Percentiles rank a stretch among this genome's conserved stretches.
Conservation (phyloP, 2,329 filamentous ascomycete species). For the Aspergillus sp. region DNA sequence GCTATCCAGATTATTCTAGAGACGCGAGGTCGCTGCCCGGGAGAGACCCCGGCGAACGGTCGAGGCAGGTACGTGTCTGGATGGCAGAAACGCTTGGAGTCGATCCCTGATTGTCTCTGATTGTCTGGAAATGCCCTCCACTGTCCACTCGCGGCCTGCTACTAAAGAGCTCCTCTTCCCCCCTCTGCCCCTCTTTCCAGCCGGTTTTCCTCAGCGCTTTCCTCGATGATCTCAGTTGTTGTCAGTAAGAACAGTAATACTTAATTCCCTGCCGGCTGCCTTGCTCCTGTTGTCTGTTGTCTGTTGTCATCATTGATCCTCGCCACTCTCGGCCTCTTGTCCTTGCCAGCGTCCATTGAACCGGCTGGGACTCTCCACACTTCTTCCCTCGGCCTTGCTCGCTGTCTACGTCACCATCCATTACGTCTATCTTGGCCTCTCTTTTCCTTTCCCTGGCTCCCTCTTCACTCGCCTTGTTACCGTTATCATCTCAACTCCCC, state of each 20-base stretch:
- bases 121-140: neutral
- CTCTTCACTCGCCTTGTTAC: constrained; percentile 3
- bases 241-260: constrained; percentile 13
- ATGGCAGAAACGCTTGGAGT: neutral
- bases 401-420: constrained; percentile 8
- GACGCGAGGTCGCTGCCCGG: neutral
- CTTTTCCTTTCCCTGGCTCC: constrained; percentile 11
- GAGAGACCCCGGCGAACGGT: neutral
- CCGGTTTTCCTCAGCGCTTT: constrained; percentile 2
- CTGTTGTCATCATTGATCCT: neutral
- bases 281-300: neutral
- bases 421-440: constrained; percentile 17
- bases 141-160: neutral
- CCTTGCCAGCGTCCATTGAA: neutral
- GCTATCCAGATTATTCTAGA: constrained; percentile 1
- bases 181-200: constrained; percentile 1
- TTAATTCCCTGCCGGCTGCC: constrained; percentile 3
- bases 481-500: neutral
- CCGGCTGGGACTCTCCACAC: constrained; percentile 1
- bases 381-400: neutral
- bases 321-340: neutral
- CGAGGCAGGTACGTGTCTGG: neutral
- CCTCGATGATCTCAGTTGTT: constrained; percentile 10
- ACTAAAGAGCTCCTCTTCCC: constrained; percentile 1
- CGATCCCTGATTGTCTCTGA: neutral